Base-by-base conservation (phyloP, 148 eudicot genomes). In the Diospyros kaki region DNA sequence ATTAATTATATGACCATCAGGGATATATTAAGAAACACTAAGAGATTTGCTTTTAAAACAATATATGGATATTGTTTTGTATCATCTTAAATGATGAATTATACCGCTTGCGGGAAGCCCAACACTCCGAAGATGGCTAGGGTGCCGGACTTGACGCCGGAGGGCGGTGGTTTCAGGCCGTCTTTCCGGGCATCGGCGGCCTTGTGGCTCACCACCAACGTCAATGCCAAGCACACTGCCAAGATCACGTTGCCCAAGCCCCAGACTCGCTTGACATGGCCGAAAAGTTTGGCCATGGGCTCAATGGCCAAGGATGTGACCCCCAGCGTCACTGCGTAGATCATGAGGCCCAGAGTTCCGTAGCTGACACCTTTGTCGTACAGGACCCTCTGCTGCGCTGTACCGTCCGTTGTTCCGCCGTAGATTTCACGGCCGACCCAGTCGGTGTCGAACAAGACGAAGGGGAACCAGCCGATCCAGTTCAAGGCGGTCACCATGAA, bases 41-140 rank as follows among this genome's bases (percentile, higher is more conserved):
- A 68, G 14, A 66, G 45, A 1, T 5, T 11, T 0, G 11, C 1
- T 42, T 66, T 64, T 5, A 64, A 64, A 38, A 40, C 2, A 6
- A 44, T 10, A 39, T 6, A 48, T 48, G 4, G 8, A 48, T 48
- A 4, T 48, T 48, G 4, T 48, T 48, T 48, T 48, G 8, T 4
- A 4, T 48, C 8, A 48, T 48, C 6, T 4, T 48, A 48, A 48
- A 8, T 4, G 52, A 48, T 4, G 52, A 48, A 48, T 4, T 48
- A 48, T 55, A 93, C 97, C 72, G 98, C 89, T 4, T 81, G 93
- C 51, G 98, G 98, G 61, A 94, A 86, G 9, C 98, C 98, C 8
- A 91, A 81, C 6, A 83, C 78, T 2, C 93, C 83, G 48, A 94
- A 94, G 40, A 94, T 79, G 12, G 81, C 76, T 9, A 94, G 73